Conservation (phyloP, 192 early-diverging fungal species). For the Rhizoclosmatium globosum region DNA sequence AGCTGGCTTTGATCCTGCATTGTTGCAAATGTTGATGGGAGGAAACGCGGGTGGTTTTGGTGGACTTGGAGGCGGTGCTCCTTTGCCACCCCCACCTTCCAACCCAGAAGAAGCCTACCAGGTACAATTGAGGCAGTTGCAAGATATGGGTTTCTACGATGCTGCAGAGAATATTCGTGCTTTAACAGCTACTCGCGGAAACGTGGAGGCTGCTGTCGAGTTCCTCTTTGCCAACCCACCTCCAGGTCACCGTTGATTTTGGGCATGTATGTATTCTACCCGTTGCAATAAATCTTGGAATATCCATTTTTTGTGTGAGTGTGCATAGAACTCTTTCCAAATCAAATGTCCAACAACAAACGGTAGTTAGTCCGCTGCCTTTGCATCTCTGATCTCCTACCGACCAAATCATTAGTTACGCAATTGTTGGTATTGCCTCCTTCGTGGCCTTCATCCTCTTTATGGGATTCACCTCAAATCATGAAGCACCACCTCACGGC, state of each 20-base stretch:
- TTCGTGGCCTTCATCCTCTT: slow-evolving; percentile 30
- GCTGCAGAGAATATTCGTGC: slow-evolving; percentile 90
- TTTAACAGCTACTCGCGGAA: slow-evolving; percentile 80
- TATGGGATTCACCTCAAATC: slow-evolving; percentile 28
- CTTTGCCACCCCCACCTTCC: slow-evolving; percentile 43
- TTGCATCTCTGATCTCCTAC: background rate
- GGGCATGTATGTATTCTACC: background rate
- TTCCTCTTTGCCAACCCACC: slow-evolving; percentile 67
- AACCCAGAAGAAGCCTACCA: slow-evolving; percentile 61
- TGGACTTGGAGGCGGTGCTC: background rate
- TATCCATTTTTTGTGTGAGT: background rate
- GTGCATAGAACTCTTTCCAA: background rate
- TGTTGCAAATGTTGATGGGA: slow-evolving; percentile 45
- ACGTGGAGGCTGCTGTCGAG: slow-evolving; percentile 96
- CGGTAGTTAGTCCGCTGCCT: slow-evolving; percentile 16
- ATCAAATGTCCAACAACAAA: slow-evolving; percentile 39
- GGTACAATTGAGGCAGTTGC: slow-evolving; percentile 81
- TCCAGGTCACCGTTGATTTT: slow-evolving; percentile 38
- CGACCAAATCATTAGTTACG: slow-evolving; percentile 6
- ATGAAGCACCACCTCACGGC: slow-evolving; percentile 6
- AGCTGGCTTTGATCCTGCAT: slow-evolving; percentile 42
- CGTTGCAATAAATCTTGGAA: background rate
- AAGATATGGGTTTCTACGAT: slow-evolving; percentile 98
- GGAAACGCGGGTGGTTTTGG: slow-evolving; percentile 20
- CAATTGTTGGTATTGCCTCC: slow-evolving; percentile 8